Conservation (phyloP, 306 rosid species). For the Rubus parviflorus region DNA sequence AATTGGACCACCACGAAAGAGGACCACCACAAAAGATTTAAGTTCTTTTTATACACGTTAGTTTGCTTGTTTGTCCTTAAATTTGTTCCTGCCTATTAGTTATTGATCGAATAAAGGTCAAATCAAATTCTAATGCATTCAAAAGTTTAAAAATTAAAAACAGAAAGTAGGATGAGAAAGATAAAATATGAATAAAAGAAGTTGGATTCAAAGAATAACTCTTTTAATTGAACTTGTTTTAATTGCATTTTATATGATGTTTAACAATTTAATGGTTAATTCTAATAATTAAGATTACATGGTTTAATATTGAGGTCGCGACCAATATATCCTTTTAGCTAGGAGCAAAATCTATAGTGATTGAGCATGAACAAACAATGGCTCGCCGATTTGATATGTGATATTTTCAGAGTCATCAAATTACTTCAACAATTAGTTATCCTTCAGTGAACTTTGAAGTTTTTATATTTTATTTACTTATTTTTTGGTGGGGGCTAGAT, state of each 20-base stretch:
- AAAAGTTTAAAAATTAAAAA: neutral
- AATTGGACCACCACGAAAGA: neutral
- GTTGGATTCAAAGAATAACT: neutral
- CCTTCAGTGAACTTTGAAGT: neutral
- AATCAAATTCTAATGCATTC: neutral
- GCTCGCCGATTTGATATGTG: neutral
- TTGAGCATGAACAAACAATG: neutral
- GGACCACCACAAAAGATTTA: neutral
- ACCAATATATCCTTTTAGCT: neutral
- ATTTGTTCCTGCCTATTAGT: neutral
- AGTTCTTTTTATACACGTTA: neutral
- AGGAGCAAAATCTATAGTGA: neutral
- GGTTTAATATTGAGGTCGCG: neutral
- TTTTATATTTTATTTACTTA: neutral
- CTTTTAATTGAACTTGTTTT: neutral
- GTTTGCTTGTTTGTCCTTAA: neutral
- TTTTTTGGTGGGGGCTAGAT: neutral
- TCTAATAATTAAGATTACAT: neutral
- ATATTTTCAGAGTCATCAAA: neutral
- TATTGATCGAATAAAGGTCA: neutral
- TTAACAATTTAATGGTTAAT: neutral
- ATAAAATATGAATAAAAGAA: neutral
- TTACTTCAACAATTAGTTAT: neutral
- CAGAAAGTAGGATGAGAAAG: neutral
- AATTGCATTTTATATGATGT: neutral